Evolutionary conservation across 192 early-diverging fungal species (phyloP), one percentile per base, ranked within the genome.

Genomic region (Oehlia diaphana): DNA sequence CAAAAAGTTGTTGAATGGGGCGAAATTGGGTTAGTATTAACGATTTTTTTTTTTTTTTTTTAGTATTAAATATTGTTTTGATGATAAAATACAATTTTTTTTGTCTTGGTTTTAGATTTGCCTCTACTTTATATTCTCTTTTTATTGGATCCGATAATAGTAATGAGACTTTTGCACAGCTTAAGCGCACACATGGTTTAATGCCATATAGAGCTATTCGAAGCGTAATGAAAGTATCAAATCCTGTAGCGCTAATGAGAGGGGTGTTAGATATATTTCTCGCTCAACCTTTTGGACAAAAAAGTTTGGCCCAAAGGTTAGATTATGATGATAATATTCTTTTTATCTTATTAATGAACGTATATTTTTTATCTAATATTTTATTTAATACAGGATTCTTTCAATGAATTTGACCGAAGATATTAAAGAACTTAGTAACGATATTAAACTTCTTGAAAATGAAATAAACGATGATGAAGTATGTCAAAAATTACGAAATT

Each of bases 261-360:
- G 88, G 87, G 26, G 81, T 89, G 13, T 72, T 90, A 72, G 88
- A 90, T 78, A 64, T 90, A 21, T 90, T 90, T 67, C 69, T 90
- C 63, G 88, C 89, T 2, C 89, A 90, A 49, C 89, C 89, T 6
- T 89, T 90, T 80, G 89, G 89, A 28, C 80, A 82, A 6, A 82
- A 80, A 21, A 89, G 88, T 71, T 76, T 90, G 62, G 83, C 88
- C 35, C 89, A 90, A 76, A 83, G 86, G 86, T 87, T 80, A 68
- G 39, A 8, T 23, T 33, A 7, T 39, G 3, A n/a, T 47, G 6
- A 50, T 39, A 49, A 9, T 23, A 2, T n/a, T 6, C 44, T 68
- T 12, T 53, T 28, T 35, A 28, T 13, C n/a, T 23, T 47, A 4
- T 26, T 35, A 9, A 21, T 4, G 14, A 1, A 3, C 42, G 2